Evolutionary conservation across 352 stramenopile genomes (phyloP).

Genomic region (Phytophthora pluvialis): DNA sequence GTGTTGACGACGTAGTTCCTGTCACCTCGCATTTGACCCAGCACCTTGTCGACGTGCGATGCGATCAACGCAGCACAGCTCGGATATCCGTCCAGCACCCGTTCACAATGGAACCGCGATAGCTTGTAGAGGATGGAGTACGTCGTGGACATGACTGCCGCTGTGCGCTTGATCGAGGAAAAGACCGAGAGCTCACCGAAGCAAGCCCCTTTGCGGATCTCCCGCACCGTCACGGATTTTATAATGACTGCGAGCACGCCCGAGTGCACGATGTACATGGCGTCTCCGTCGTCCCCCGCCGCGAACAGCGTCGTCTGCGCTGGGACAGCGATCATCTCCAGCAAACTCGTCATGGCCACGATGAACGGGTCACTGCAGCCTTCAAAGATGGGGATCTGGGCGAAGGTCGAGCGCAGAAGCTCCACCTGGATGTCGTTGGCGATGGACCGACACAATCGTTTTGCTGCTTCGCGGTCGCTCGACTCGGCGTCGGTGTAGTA

Average conservation of each 20-base stretch:
- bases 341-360: constrained; percentile 64
- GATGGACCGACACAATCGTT: constrained; percentile 73
- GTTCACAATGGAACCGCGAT: constrained; percentile 67
- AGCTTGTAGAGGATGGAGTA: constrained; percentile 79
- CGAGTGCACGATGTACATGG: constrained; percentile 83
- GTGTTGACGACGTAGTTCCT: constrained; percentile 30
- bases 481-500: constrained; percentile 76
- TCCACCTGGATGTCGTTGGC: constrained; percentile 82
- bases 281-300: constrained; percentile 60
- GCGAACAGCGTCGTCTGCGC: constrained; percentile 65
- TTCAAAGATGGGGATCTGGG: constrained; percentile 60
- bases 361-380: constrained; percentile 65
- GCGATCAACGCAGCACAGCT: constrained; percentile 42
- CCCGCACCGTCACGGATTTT: constrained; percentile 61
- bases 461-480: constrained; percentile 74
- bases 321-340: constrained; percentile 66
- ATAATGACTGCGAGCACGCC: constrained; percentile 71
- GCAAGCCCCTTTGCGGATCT: constrained; percentile 74
- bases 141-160: constrained; percentile 63
- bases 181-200: constrained; percentile 82
- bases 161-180: constrained; percentile 54
- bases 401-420: constrained; percentile 55
- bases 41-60: constrained; percentile 24
- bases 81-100: constrained; percentile 62
- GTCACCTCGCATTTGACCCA: constrained; percentile 13